Base-by-base conservation (phyloP, 2,329 filamentous ascomycete species). In the Diplocarpon rosae region DNA sequence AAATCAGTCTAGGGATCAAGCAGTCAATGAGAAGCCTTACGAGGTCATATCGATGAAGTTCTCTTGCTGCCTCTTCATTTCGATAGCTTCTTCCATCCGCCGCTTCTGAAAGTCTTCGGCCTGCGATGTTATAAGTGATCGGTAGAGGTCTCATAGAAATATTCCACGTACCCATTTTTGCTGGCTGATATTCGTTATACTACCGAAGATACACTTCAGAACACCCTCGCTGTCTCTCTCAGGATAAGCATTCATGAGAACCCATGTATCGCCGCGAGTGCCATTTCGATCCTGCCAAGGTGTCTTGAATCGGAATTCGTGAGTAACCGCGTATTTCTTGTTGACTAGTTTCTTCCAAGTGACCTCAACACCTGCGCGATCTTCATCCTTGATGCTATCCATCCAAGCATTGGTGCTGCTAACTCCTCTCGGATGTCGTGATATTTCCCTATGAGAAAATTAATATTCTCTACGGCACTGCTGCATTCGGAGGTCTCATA, bases 171-270 rank as follows among this genome's bases (percentile, higher is more conserved):
- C 33, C 70, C 81, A 82, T 61, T 93, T 94, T 60, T 92, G 85
- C 43, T 83, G 76, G 14, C 83, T 87, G 52, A 94, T 93, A 57
- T 93, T 85, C 0, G 85, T 90, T 41, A 93, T 81, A 57, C 80
- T 84, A 42, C 83, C 84, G 54, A 89, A 88, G 2, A 88, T 80
- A 49, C 80, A 78, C 65, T 85, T 85, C 41, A 88, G 69, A 24
- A 68, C 66, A 3, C 81, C 83, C 24, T 75, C 66, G 1, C 69
- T 65, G 49, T 81, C 72, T 56, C 75, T 81, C 55, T 89, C 83
- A 0, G 83, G 83, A 53, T 83, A 87, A 0, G 82, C 83, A 44
- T 76, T 84, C 69, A 88, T 82, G 27, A 88, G 63, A 1, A 83
- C 83, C 84, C 84, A 89, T 0, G 82, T 86, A 50, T 85, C 81